These are phyloP conservation scores for Galium porrigens DNA, from an alignment of 305 asterid species.

Conservation along the genomic window DNA sequence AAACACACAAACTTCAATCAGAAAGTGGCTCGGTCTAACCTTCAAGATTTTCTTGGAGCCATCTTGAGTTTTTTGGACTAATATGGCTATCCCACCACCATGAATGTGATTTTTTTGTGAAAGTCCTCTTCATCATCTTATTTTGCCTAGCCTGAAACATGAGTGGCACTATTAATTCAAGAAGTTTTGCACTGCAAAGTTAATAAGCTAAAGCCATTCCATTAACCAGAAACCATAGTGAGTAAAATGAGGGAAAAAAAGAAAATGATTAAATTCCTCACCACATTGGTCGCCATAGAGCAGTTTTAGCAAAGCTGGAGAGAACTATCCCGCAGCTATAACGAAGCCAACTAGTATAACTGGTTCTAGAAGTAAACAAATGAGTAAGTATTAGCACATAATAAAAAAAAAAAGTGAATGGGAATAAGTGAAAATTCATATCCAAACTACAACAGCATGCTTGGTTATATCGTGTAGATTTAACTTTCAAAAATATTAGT, in stretches of 20 bases:
- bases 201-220: background rate
- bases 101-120: conserved; percentile 64
- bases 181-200: background rate
- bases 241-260: background rate
- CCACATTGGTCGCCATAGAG: conserved; percentile 46
- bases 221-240: background rate
- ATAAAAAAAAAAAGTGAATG: background rate
- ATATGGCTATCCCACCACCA: conserved; percentile 99
- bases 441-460: background rate
- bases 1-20: background rate
- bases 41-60: conserved; percentile 92
- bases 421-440: background rate
- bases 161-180: background rate
- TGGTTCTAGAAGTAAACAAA: background rate
- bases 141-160: conserved; percentile 35
- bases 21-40: conserved; percentile 26
- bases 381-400: background rate
- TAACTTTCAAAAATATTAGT: too few relatives aligned
- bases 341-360: conserved; percentile 24
- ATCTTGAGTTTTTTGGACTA: conserved; percentile 69
- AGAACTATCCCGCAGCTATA: conserved; percentile 7
- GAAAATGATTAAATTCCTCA: conserved; percentile 21
- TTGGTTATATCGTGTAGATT: background rate
- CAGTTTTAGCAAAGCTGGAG: conserved; percentile 17
- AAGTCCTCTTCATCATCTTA: conserved; percentile 52